Base-by-base conservation (phyloP, 164 flowering plant species). In the Stephania yunnanensis region DNA sequence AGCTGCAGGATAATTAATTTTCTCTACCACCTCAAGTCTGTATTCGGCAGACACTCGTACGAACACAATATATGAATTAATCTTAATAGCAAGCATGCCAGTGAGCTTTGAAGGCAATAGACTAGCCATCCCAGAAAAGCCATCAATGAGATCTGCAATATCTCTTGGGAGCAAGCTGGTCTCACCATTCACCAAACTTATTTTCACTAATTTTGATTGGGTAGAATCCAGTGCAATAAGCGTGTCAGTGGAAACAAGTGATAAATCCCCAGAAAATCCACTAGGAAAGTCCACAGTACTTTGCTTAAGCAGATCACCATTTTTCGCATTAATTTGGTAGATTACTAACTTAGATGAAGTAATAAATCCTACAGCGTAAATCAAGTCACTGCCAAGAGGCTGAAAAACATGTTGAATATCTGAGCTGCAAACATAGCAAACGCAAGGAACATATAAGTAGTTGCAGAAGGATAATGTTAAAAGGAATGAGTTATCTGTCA, bases 291-390 rank as follows among this genome's bases (percentile, higher is more conserved):
- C 71, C 55, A 84, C 83, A 81, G 72, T 84, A 15, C 74, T 81
- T 48, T 89, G 86, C 80, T 88, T 85, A 80, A 91, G 71, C 75
- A 92, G 70, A 71, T 92, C 92, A 12, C 99, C 99, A 83, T 72
- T 92, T 74, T 78, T 89, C 30, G 87, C 84, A 85, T 85, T 77
- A 36, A 93, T 81, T 71, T 88, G 78, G 82, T 82, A 87, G 25
- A 72, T 76, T 76, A 78, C 83, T 72, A 92, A 82, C 80, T 87
- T 84, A 65, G 92, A 83, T 4, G 79, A 82, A 69, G 89, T 86
- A 82, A 50, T 78, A 79, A 85, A 83, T 71, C 99, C 99, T 53
- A 89, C 83, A 64, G 84, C 92, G 82, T 85, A 83, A 70, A 95
- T 80, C 17, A 79, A 22, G 77, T 87, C 89, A 78, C 87, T 78